Percentiles rank a stretch among this genome's conserved stretches.
Conservation (phyloP, 2,329 filamentous ascomycete genomes). For the Cytospora leucostoma region DNA sequence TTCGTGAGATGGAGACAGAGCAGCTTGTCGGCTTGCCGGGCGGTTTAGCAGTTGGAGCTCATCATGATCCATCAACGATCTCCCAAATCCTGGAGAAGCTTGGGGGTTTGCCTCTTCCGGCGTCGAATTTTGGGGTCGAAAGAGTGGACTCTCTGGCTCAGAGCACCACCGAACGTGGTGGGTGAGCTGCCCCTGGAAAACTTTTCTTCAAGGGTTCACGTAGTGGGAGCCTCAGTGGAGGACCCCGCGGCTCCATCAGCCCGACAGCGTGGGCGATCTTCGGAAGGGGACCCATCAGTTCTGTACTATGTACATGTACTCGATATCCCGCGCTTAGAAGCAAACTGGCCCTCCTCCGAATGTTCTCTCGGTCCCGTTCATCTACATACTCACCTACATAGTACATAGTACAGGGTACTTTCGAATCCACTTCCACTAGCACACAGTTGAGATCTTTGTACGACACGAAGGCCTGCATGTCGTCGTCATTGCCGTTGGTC, state of each 20-base stretch:
- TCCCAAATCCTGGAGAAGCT: constrained; percentile 28
- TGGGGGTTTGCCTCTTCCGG: constrained; percentile 24
- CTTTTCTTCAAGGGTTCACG: constrained; percentile 24
- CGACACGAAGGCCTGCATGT: constrained; percentile 26
- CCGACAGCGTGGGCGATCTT: constrained; percentile 26
- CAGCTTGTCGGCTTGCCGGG: constrained; percentile 17
- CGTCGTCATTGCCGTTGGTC: constrained; percentile 10
- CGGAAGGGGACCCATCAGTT: constrained; percentile 23
- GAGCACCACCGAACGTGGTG: constrained; percentile 14
- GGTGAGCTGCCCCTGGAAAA: constrained; percentile 5
- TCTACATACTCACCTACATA: not conserved
- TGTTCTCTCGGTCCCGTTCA: constrained; percentile 18
- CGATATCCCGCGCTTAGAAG: constrained; percentile 26
- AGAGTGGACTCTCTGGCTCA: constrained; percentile 21
- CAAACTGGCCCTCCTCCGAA: constrained; percentile 21
- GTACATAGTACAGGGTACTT: constrained; percentile 4
- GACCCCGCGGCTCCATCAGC: constrained; percentile 23
- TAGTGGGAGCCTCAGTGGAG: constrained; percentile 16
- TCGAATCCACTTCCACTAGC: constrained; percentile 27
- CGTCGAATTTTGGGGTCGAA: constrained; percentile 25
- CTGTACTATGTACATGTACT: constrained; percentile 27
- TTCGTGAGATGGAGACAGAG: constrained; percentile 25
- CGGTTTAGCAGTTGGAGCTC: constrained; percentile 22
- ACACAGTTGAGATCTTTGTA: constrained; percentile 25
- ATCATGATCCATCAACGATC: constrained; percentile 25